Evolutionary conservation across 495 filamentous ascomycete genomes (phyloP).

Genomic region (Penicillium bovifimosum): DNA sequence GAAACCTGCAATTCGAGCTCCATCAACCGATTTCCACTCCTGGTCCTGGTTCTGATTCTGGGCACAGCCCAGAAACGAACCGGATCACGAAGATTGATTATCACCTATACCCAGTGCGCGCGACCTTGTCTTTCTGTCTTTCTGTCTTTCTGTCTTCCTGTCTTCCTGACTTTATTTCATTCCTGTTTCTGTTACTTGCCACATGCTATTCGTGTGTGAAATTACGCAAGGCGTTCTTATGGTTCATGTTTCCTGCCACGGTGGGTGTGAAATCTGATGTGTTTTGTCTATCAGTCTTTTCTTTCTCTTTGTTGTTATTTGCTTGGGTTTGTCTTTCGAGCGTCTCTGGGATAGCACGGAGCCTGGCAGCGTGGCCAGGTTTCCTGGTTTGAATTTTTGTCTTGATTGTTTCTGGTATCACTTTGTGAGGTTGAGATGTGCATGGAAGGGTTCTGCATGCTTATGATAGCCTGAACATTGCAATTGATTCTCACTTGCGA

Average conservation of each 20-base stretch:
- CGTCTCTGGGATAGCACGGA: background rate
- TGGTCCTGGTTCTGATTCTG: background rate
- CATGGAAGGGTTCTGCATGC: background rate
- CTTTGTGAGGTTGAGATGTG: background rate
- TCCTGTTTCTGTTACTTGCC: background rate
- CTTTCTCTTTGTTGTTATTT: background rate
- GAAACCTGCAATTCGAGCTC: background rate
- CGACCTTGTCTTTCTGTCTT: background rate
- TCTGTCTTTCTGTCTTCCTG: background rate
- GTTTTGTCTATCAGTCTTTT: background rate
- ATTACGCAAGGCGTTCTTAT: background rate
- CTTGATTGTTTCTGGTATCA: background rate
- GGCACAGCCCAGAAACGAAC: background rate
- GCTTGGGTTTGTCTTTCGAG: background rate
- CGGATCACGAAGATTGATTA: conserved; percentile 10
- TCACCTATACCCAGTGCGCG: conserved; percentile 9
- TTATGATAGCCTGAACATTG: background rate
- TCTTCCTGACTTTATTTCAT: background rate
- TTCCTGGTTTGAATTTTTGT: background rate
- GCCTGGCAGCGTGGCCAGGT: background rate
- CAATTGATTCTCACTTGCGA: background rate
- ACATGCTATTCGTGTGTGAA: background rate
- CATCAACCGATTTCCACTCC: conserved; percentile 2
- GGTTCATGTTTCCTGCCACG: background rate
- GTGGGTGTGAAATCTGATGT: background rate